A percentile compares a stretch with the other conserved stretches of the same genome.
Evolutionary conservation across 1,284 basidiomycete species (phyloP).

Genomic region (Ceratobasidium sp.): DNA sequence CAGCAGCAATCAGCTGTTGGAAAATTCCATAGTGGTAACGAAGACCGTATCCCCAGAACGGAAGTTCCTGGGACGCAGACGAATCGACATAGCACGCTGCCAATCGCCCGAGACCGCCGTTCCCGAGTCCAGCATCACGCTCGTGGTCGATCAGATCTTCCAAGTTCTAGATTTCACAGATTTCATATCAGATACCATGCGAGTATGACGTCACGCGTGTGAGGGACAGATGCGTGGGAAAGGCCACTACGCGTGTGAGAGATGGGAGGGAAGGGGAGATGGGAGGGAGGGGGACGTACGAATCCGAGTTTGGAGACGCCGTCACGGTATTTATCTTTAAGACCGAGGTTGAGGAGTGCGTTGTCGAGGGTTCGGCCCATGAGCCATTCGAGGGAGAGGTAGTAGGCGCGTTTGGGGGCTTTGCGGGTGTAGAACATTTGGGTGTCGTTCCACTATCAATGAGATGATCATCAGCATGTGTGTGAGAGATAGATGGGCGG

Average conservation of each 20-base stretch:
- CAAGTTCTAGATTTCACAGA: conserved; percentile 66
- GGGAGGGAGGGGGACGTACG: conserved; percentile 50
- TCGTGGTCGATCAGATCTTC: conserved; percentile 90
- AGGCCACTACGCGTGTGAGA: no score
- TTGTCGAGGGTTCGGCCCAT: conserved; percentile 93
- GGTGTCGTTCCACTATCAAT: conserved; percentile 75
- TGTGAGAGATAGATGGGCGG: neutral
- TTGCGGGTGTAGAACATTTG: conserved; percentile 77
- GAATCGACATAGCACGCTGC: conserved; percentile 95
- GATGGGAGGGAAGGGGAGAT: neutral
- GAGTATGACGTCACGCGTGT: neutral
- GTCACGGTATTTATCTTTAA: conserved; percentile 79
- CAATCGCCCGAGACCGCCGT: conserved; percentile 89
- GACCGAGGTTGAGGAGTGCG: conserved; percentile 89
- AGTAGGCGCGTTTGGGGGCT: conserved; percentile 75
- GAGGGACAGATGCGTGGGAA: no score
- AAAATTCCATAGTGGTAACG: conserved; percentile 62
- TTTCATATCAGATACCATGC: neutral
- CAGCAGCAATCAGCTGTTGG: conserved; percentile 88
- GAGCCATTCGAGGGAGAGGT: conserved; percentile 86
- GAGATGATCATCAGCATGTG: conserved; percentile 4
- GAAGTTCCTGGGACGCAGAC: conserved; percentile 82
- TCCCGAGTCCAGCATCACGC: conserved; percentile 91
- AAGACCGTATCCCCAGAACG: conserved; percentile 91
- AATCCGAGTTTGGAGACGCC: conserved; percentile 84